phyloP scores from a whole-genome alignment of 495 filamentous ascomycete species.

The Penicillium cinerascens region DNA sequence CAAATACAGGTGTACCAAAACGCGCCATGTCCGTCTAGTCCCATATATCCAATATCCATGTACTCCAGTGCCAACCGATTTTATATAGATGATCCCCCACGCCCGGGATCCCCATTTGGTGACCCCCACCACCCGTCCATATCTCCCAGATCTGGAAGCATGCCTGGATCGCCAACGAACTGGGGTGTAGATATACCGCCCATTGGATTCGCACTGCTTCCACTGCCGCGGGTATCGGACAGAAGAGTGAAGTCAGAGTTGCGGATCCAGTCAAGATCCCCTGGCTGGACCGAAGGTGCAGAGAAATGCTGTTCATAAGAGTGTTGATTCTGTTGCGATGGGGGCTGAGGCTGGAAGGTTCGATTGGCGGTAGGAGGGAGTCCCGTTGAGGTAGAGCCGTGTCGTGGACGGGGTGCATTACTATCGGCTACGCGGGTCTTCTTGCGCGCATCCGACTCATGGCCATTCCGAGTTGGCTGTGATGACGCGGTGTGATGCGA shows the following conservation, averaged over 20 bases:
- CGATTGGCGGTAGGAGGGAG: slow-evolving; percentile 2
- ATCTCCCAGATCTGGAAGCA: slow-evolving; percentile 35
- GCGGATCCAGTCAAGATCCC: slow-evolving; percentile 36
- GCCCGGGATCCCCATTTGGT: slow-evolving; percentile 18
- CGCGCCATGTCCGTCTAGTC: too few relatives aligned
- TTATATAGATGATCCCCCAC: slow-evolving; percentile 17
- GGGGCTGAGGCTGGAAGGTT: slow-evolving; percentile 3
- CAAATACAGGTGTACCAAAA: neutral
- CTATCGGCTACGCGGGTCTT: slow-evolving; percentile 24
- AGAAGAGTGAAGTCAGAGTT: slow-evolving; percentile 32
- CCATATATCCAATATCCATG: neutral
- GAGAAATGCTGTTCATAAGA: slow-evolving; percentile 7
- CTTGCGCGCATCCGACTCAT: slow-evolving; percentile 15
- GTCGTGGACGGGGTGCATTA: neutral
- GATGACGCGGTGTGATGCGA: neutral
- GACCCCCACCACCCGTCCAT: slow-evolving; percentile 43
- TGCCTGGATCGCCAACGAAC: slow-evolving; percentile 22
- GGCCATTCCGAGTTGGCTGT: neutral
- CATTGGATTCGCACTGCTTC: neutral
- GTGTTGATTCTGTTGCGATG: slow-evolving; percentile 5
- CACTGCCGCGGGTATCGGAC: slow-evolving; percentile 22
- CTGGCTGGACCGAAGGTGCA: slow-evolving; percentile 9
- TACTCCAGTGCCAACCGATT: neutral
- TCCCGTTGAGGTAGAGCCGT: neutral
- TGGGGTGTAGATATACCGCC: slow-evolving; percentile 11